Evolutionary conservation across 305 asterid species (phyloP).

Genomic region (Withania somnifera): DNA sequence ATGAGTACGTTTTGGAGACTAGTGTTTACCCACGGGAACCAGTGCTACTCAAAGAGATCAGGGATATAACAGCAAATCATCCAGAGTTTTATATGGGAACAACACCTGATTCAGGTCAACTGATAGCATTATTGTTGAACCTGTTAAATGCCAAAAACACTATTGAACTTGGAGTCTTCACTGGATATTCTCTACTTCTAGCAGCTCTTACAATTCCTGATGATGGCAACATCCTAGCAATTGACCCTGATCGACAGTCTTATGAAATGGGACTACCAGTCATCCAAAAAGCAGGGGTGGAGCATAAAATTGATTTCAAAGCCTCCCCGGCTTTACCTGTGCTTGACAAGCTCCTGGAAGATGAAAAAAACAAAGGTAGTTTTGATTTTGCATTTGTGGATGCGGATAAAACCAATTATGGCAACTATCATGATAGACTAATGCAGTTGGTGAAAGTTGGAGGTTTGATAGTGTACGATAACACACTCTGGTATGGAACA

Average conservation of each 20-base stretch:
- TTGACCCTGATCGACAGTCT: slow-evolving; percentile 8
- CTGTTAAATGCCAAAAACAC: slow-evolving; percentile 13
- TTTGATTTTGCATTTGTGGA: not conserved
- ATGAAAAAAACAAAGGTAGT: not conserved
- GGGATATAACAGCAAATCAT: slow-evolving; percentile 26
- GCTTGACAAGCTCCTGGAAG: slow-evolving; percentile 12
- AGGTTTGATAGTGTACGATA: not conserved
- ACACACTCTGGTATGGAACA: not conserved
- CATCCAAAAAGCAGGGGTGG: slow-evolving; percentile 16
- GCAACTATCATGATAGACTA: not conserved
- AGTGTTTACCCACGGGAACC: slow-evolving; percentile 18
- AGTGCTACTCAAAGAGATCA: slow-evolving; percentile 32
- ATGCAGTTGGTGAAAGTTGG: not conserved
- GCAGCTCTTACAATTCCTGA: slow-evolving; percentile 21
- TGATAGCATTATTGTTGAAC: slow-evolving; percentile 5
- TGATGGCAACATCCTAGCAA: slow-evolving; percentile 20
- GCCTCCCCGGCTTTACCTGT: slow-evolving; percentile 15
- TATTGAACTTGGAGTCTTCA: slow-evolving; percentile 19
- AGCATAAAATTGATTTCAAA: slow-evolving; percentile 18
- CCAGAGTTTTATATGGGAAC: slow-evolving; percentile 10
- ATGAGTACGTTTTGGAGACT: slow-evolving; percentile 14
- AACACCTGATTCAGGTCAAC: slow-evolving; percentile 13
- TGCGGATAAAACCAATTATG: not conserved
- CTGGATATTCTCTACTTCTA: slow-evolving; percentile 25
- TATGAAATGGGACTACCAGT: slow-evolving; percentile 17